Evolutionary conservation across 2,329 filamentous ascomycete genomes (phyloP), one percentile per base, ranked within the genome.

Genomic region (Colletotrichum abscissum): DNA sequence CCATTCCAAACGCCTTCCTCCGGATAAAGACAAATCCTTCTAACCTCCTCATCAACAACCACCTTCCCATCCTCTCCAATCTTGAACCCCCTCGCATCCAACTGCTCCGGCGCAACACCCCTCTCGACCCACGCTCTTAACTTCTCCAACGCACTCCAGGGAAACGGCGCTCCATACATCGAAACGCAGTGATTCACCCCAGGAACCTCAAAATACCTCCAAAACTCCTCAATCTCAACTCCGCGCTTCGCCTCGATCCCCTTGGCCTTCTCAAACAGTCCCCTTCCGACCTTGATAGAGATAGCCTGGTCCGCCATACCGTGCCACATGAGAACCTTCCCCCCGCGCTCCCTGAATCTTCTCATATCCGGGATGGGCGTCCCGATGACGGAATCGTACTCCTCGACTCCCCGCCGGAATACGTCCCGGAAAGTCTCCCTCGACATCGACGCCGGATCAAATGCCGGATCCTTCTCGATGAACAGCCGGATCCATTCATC

Each of bases 101-200:
- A 56, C 12, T 56, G 30, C 24, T 86, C 83, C 38, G 86, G 81
- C 9, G 81, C 81, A 52, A 89, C 80, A 19, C 89, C 89, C 78
- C 88, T 88, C 9, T 81, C 80, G 60, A 90, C 88, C 91, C 91
- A 92, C 76, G 82, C 86, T 77, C 82, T 82, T 3, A 69, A 22
- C 22, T 24, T 63, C 12, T 63, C 49, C 33, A 57, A 55, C 58
- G 49, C 58, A 22, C 46, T 49, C 33, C 46, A 63, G 11, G 66
- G 57, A 6, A 57, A 69, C 33, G 66, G 65, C 55, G 42, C 49
- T 16, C 66, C 24, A 3, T 30, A 6, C 24, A 63, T 14, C n/a
- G 66, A 55, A 4, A 16, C 24, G 66, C 88, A 90, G 76, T 90
- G 88, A 14, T 79, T 81, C 81, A 89, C 84, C 1, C 87, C 88